Evolutionary conservation across 345 rosid genomes (phyloP), one percentile per base, ranked within the genome.

Genomic region (Camelina laxa): DNA sequence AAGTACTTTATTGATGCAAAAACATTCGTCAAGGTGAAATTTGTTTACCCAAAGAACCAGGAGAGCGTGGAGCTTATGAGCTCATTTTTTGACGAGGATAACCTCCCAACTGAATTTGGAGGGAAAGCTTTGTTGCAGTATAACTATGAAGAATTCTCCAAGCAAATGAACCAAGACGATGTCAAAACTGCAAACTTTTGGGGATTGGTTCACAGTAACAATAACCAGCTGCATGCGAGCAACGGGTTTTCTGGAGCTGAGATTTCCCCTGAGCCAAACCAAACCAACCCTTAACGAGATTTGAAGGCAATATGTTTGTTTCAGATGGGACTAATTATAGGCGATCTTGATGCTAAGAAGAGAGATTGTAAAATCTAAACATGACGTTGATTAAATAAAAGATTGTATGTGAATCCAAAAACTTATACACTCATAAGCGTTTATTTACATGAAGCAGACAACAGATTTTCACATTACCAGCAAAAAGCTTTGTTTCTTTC

Each of bases 21-120:
- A 81, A 95, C 99, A 42, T 90, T 87, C 70, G 81, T 84, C 48
- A 95, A 95, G 84, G 97, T 92, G 78, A 92, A 90, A 65, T 95
- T 95, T 81, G 97, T 92, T 65, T 95, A 92, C 76, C 99, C 99
- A 0, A 90, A 92, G 80, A 90, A 92, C 56, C 73, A 61, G 42
- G 97, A 87, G 9, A 95, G 97, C 7, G 87, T 92, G 31, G 96
- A 85, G 72, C 82, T 90, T 6, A 91, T 95, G 97, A 84, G 80
- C 7, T 77, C 87, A 5, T 85, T 80, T 65, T 92, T 92, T 9
- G 97, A 92, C 3, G 88, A 92, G 75, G 87, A 85, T 56, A 95
- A 91, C 76, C 93, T 95, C 17, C 93, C 97, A 35, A 81, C 87
- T 0, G 96, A 86, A 51, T 85, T 95, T n/a, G 98, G 98, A 78